Base-by-base conservation (phyloP, 2,329 filamentous ascomycete species). In the Penicillium sclerotiorum region DNA sequence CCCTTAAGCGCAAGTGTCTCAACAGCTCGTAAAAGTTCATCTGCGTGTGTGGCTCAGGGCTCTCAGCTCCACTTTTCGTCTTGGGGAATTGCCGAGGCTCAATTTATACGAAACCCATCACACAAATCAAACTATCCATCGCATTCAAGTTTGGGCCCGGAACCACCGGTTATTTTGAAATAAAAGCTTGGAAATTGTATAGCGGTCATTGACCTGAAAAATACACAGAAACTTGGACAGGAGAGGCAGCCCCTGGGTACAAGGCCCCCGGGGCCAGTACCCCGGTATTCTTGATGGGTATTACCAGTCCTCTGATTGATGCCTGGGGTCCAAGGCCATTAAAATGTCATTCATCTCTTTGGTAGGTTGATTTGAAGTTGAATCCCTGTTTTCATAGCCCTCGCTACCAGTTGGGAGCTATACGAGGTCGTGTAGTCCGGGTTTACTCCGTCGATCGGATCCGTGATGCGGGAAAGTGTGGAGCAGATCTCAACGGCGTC, bases 61-160 rank as follows among this genome's bases (percentile, higher is more conserved):
- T 12, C 21, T 20, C 27, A 22, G 30, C 47, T 56, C 55, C 55
- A 56, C 55, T 56, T 57, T 55, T 53, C 49, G 52, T 46, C 27
- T 50, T 36, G 9, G 25, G 25, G 9, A 28, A 30, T 42, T 49
- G 45, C 44, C 40, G 47, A 38, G 30, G 45, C 37, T 27, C 50
- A 53, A 53, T 58, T 45, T 43, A 58, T 56, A 39, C 49, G 52
- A 58, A 56, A 58, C 55, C 15, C 9, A 23, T 30, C 23, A 36
- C 45, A 25, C 36, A 35, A 41, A 55, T 38, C 32, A 45, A 32
- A 5, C 3, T 9, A 23, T 15, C 9, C 2, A 28, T 18, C n/a
- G 35, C 20, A 22, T 15, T 11, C 4, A 15, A 21, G 13, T 27
- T 12, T 33, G 30, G 13, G n/a, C 15, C 15, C 27, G 40, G 27